Evolutionary conservation across 306 rosid genomes (phyloP).

Genomic region (Castanospermum australe): DNA sequence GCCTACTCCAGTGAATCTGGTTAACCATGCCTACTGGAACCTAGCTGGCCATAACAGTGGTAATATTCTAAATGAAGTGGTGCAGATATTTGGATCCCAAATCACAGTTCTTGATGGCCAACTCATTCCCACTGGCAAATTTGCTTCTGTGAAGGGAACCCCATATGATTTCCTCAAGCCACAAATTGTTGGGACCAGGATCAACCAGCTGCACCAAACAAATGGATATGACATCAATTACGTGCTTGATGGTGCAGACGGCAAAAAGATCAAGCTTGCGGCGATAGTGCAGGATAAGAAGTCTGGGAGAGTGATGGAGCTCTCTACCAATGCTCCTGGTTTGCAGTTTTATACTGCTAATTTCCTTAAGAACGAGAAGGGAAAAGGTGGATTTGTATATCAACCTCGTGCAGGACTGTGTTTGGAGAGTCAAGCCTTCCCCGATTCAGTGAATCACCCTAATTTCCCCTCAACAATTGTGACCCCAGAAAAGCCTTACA

Average conservation of each 20-base stretch:
- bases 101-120: constrained; percentile 57
- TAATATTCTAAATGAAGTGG: constrained; percentile 51
- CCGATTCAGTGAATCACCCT: constrained; percentile 72
- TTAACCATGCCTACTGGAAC: constrained; percentile 85
- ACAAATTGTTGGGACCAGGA: constrained; percentile 54
- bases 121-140: constrained; percentile 79
- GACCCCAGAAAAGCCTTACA: constrained; percentile 53
- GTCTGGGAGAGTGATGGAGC: constrained; percentile 55
- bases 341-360: constrained; percentile 58
- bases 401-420: constrained; percentile 53
- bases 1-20: constrained; percentile 82
- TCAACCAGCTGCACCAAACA: constrained; percentile 39
- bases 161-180: constrained; percentile 84
- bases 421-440: constrained; percentile 75
- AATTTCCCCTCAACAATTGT: constrained; percentile 81
- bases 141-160: constrained; percentile 55
- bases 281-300: constrained; percentile 49
- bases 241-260: constrained; percentile 47
- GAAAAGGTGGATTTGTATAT: constrained; percentile 59
- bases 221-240: constrained; percentile 83
- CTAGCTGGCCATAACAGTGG: constrained; percentile 80
- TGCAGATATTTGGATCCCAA: constrained; percentile 69
- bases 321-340: constrained; percentile 58
- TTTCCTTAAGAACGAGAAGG: constrained; percentile 46
- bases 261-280: constrained; percentile 31